Percentiles rank a stretch among this genome's conserved stretches.
Evolutionary conservation across 225 moss, liverwort and hornwort species (phyloP).

Genomic region (Thuidium tamariscinum): DNA sequence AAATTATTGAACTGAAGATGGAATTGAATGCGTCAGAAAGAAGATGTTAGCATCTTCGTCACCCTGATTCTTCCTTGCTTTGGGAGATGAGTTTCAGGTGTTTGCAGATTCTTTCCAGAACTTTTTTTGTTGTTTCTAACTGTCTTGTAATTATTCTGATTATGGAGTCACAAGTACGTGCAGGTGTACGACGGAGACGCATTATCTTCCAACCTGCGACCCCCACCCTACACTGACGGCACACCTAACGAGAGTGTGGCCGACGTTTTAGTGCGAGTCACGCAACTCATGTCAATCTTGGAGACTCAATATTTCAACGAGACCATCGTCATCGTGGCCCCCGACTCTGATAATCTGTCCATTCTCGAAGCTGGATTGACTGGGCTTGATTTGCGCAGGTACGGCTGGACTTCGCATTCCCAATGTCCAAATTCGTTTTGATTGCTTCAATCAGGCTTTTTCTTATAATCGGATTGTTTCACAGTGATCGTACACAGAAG

Average conservation of each 20-base stretch:
- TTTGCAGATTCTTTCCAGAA: not conserved
- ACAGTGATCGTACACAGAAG: not conserved
- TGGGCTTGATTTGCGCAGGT: conserved; percentile 83
- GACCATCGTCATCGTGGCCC: conserved; percentile 78
- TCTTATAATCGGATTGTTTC: too few relatives aligned
- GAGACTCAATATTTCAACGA: conserved; percentile 92
- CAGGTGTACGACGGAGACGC: conserved; percentile 74
- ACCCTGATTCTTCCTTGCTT: not conserved
- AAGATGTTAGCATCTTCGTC: not conserved
- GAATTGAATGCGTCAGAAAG: not conserved
- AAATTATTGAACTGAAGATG: not conserved
- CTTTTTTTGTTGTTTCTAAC: not conserved
- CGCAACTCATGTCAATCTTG: conserved; percentile 95
- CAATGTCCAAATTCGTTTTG: not conserved
- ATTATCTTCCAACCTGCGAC: conserved; percentile 52
- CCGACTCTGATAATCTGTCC: conserved; percentile 91
- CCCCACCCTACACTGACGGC: conserved; percentile 74
- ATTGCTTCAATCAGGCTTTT: not conserved
- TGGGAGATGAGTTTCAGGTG: not conserved
- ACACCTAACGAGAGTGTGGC: conserved; percentile 94
- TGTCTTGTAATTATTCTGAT: not conserved
- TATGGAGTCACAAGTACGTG: not conserved
- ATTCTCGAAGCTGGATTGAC: conserved; percentile 80
- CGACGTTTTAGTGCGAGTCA: conserved; percentile 83
- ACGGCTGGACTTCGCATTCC: not conserved